These are phyloP conservation scores for Cryptococcus sp. DNA, from an alignment of 1,284 basidiomycete species.

Conservation along the genomic window DNA sequence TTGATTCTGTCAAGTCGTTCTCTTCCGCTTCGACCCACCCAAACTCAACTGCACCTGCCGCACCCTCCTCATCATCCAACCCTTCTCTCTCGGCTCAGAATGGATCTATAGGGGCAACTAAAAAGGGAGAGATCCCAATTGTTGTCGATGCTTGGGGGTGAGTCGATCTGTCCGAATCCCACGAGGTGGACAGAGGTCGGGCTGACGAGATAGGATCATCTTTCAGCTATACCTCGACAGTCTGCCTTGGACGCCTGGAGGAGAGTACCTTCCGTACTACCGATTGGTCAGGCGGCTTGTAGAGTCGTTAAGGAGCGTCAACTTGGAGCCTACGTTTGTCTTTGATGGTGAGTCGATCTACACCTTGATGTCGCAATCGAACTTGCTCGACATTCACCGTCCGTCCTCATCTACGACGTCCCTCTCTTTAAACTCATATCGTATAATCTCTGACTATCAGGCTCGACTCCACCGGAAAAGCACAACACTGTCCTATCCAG, in stretches of 20 bases:
- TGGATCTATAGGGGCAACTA: no score
- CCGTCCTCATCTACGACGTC: no score
- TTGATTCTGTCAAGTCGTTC: conserved; percentile 28
- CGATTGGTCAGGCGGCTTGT: conserved; percentile 55
- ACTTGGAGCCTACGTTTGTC: conserved; percentile 73
- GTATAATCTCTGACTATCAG: conserved; percentile 50
- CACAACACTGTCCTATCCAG: conserved; percentile 64
- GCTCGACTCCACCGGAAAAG: conserved; percentile 66
- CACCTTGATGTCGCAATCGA: no score
- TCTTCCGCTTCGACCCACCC: conserved; percentile 5
- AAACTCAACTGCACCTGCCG: no score
- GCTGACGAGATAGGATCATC: conserved; percentile 58
- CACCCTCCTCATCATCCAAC: no score
- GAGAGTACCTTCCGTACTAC: conserved; percentile 65
- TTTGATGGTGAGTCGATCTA: conserved; percentile 67
- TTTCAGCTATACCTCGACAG: conserved; percentile 61
- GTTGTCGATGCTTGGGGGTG: conserved; percentile 86
- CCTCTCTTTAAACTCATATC: no score
- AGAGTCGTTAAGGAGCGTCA: conserved; percentile 64
- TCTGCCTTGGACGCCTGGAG: conserved; percentile 78
- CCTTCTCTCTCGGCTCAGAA: no score
- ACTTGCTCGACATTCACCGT: no score
- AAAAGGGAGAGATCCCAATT: conserved; percentile 44
- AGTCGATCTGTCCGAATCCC: conserved; percentile 44
- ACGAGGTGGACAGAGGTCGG: not conserved